phyloP scores from a whole-genome alignment of 2,329 filamentous ascomycete genomes.

The Colletotrichum sp. region DNA sequence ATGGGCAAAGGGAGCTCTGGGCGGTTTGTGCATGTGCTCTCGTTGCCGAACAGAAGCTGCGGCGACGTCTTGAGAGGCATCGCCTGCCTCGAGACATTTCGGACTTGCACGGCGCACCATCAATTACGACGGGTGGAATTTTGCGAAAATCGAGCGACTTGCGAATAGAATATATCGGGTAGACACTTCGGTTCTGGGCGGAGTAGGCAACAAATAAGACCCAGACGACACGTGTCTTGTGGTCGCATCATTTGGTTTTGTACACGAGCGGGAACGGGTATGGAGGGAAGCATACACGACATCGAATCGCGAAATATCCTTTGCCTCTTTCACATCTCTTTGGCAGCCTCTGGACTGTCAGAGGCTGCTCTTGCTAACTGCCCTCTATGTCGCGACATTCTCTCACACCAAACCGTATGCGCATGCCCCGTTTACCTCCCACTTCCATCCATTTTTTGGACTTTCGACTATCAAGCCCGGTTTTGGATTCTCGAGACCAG shows the following conservation, averaged over 20 bases:
- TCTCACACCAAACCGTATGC: neutral
- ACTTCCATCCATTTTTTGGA: neutral
- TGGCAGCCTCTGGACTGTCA: neutral
- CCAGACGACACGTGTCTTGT: neutral
- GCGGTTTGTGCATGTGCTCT: conserved; percentile 86
- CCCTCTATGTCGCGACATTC: neutral
- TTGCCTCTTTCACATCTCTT: neutral
- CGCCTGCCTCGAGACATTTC: neutral
- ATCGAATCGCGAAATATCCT: conserved; percentile 11
- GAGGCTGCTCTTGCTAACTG: neutral
- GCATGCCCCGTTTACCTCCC: neutral
- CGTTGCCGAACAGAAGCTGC: conserved; percentile 77
- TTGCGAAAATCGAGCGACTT: conserved; percentile 5
- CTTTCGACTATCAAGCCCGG: neutral
- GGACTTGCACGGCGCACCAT: neutral
- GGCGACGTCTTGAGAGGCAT: neutral
- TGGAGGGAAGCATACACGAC: conserved; percentile 3
- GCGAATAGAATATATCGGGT: conserved; percentile 3
- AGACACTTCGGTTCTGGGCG: neutral
- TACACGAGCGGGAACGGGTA: conserved; percentile 1
- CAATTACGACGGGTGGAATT: neutral
- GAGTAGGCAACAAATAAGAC: neutral
- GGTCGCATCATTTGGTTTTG: neutral
- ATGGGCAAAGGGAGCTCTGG: conserved; percentile 87
- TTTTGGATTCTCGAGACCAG: neutral